These are phyloP conservation scores for Heterobasidion irregulare DNA, from an alignment of 1,284 basidiomycete genomes.

Conservation along the genomic window DNA sequence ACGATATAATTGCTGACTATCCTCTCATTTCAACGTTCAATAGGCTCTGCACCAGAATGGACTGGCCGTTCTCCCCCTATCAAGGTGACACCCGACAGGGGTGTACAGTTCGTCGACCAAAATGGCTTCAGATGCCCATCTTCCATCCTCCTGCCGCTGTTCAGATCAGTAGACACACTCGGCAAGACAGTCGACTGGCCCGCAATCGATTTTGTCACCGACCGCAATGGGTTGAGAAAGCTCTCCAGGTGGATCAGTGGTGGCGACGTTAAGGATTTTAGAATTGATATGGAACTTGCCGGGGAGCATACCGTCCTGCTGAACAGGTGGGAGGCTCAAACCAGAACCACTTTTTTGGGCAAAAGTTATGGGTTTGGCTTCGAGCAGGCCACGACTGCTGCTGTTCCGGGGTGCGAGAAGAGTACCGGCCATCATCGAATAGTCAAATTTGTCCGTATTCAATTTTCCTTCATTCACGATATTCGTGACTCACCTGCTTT, in stretches of 20 bases:
- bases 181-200: conserved; percentile 34
- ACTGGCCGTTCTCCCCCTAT: conserved; percentile 33
- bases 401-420: not conserved
- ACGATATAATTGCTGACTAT: not conserved
- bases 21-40: not conserved
- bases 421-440: conserved; percentile 6
- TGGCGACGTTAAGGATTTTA: not conserved
- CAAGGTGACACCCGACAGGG: conserved; percentile 38
- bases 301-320: conserved; percentile 44
- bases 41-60: conserved; percentile 49
- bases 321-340: conserved; percentile 37
- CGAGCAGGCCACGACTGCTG: conserved; percentile 32
- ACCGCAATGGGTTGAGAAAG: conserved; percentile 49
- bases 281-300: conserved; percentile 20
- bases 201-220: conserved; percentile 44
- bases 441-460: conserved; percentile 5
- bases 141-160: conserved; percentile 35
- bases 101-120: conserved; percentile 36
- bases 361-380: conserved; percentile 40
- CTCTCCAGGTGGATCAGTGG: conserved; percentile 39
- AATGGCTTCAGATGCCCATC: conserved; percentile 36
- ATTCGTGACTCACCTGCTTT: not conserved
- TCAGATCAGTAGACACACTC: conserved; percentile 38
- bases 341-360: conserved; percentile 20
- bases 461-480: not conserved